Base-by-base conservation (phyloP, 2,329 filamentous ascomycete species). In the Paraconiothyrium sp. region DNA sequence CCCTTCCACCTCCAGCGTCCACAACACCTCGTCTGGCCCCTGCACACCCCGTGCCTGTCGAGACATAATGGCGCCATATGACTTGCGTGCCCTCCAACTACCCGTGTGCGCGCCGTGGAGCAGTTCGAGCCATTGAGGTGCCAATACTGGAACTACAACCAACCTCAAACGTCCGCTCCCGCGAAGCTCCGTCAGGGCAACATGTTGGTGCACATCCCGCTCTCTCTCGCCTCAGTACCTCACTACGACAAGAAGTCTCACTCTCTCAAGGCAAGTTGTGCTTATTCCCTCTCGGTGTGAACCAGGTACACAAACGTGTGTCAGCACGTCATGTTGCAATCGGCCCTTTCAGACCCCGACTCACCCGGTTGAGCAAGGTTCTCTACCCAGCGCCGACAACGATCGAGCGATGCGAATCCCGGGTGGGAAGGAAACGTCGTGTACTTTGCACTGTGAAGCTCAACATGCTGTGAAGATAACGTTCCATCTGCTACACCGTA, bases 111-210 rank as follows among this genome's bases (percentile, higher is more conserved):
- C 37, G 51, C 52, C 20, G 37, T 51, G 49, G 59, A 58, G 52
- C 54, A 52, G 27, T 48, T 30, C 39, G 20, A 57, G 54, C 37
- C 56, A 37, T 44, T 39, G 35, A 43, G 44, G 14, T 60, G 55
- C 68, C 65, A 69, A 55, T 63, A 62, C 66, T 71, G 71, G 67
- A 30, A 30, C 27, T 30, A 65, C 22, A 47, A 57, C 27, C 54
- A 51, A 63, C 66, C 62, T 67, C 70, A 73, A 72, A 73, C 70
- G 58, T 43, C 63, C 56, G 48, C 44, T 24, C 50, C 51, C 43
- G 27, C 39, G 22, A 43, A 27, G 14, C 14, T 22, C 30, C 27
- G n/a, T 48, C n/a, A 37, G 35, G 48, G 24, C 37, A 46, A 47
- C 49, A 24, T 43, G 30, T 37, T 27, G 44, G 22, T 34, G 37